Percentiles rank a stretch among this genome's conserved stretches.
Conservation (phyloP, 495 filamentous ascomycete species). For the Beverwykella pulmonaria region DNA sequence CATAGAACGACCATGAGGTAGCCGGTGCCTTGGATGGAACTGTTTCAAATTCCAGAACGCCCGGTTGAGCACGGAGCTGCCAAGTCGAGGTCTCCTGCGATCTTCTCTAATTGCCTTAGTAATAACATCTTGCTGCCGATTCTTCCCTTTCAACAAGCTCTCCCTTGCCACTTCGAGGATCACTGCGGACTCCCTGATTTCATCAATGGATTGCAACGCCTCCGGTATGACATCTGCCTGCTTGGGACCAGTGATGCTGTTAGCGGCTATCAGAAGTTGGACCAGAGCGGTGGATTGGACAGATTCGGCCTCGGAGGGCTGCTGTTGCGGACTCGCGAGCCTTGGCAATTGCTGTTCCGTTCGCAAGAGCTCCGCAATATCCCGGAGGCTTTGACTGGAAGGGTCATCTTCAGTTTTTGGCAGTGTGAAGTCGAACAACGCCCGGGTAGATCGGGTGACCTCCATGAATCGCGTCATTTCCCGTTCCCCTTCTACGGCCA, state of each 20-base stretch:
- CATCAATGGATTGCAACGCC: slow-evolving; percentile 1
- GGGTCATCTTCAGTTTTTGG: not conserved
- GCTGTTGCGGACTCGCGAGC: not conserved
- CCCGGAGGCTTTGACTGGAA: too few relatives aligned
- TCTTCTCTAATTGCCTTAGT: slow-evolving; percentile 9
- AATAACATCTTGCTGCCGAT: not conserved
- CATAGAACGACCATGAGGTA: slow-evolving; percentile 21
- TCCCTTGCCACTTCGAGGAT: not conserved
- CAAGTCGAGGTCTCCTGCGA: not conserved
- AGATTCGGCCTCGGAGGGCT: not conserved
- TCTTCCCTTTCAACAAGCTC: not conserved
- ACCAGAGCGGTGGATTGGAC: not conserved
- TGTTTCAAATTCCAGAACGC: slow-evolving; percentile 11
- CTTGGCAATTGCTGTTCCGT: too few relatives aligned
- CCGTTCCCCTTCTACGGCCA: slow-evolving; percentile 8
- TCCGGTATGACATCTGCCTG: slow-evolving; percentile 2
- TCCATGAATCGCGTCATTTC: not conserved
- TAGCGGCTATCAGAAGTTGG: slow-evolving; percentile 6
- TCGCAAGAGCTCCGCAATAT: too few relatives aligned
- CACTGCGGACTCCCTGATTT: not conserved
- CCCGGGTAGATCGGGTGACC: not conserved
- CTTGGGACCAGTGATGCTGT: not conserved
- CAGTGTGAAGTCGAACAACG: not conserved
- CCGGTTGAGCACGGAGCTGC: slow-evolving; percentile 2
- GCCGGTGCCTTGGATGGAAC: slow-evolving; percentile 3